These are phyloP conservation scores for Amanita molliuscula DNA, from an alignment of 768 basidiomycete species.

Conservation along the genomic window DNA sequence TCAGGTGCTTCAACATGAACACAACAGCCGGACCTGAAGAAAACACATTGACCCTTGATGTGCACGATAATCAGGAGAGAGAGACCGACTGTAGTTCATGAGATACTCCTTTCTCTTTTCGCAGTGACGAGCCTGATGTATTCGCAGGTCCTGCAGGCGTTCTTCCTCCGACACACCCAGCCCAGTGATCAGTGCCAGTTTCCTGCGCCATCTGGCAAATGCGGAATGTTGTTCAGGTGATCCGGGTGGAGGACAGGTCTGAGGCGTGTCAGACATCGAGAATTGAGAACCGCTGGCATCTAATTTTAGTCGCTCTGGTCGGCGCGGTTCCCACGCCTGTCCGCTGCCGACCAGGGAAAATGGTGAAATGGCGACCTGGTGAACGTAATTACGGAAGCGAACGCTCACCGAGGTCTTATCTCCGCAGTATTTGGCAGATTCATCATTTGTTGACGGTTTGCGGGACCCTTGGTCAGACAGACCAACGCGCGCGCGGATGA, in stretches of 20 bases:
- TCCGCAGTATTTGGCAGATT: not conserved
- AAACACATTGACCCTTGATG: constrained; percentile 7
- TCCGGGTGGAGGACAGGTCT: constrained; percentile 11
- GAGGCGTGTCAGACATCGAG: constrained; percentile 18
- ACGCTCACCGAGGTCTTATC: not conserved
- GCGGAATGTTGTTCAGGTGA: constrained; percentile 19
- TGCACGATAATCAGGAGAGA: constrained; percentile 5
- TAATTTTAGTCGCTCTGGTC: constrained; percentile 6
- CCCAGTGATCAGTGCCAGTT: constrained; percentile 35
- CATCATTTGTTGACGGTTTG: not conserved
- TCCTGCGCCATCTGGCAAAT: constrained; percentile 40
- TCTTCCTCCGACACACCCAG: constrained; percentile 38
- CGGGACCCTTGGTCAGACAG: not conserved
- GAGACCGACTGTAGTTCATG: constrained; percentile 55
- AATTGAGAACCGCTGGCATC: constrained; percentile 8
- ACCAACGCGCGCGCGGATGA: not conserved
- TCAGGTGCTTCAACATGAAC: constrained; percentile 91
- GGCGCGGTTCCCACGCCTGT: not conserved
- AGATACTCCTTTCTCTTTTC: constrained; percentile 63
- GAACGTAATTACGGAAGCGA: not conserved
- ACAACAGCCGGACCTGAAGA: constrained; percentile 68
- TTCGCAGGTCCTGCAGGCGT: constrained; percentile 27
- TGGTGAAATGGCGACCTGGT: not conserved
- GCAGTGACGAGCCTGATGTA: constrained; percentile 34
- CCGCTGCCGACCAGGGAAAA: not conserved